phyloP scores from a whole-genome alignment of 345 rosid species.

The Citrus maxima region DNA sequence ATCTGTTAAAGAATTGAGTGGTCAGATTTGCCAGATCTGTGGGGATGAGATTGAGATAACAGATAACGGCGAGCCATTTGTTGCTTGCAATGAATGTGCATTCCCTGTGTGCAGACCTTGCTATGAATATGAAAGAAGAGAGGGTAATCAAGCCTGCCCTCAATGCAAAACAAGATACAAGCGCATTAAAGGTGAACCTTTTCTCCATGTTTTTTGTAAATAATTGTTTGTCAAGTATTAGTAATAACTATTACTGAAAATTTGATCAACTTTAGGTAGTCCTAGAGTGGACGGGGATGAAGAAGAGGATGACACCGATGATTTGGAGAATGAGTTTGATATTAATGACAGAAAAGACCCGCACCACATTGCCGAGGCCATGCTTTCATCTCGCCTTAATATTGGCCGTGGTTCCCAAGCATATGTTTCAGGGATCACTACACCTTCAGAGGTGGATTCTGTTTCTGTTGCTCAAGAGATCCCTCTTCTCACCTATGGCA shows the following conservation, averaged over 20 bases:
- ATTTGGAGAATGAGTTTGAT: conserved; percentile 60
- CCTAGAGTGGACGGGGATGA: conserved; percentile 70
- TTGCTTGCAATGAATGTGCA: conserved; percentile 97
- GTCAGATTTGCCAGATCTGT: conserved; percentile 89
- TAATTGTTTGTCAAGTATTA: neutral
- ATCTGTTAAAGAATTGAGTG: conserved; percentile 63
- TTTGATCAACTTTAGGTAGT: conserved; percentile 41
- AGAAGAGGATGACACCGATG: conserved; percentile 68
- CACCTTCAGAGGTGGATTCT: conserved; percentile 52
- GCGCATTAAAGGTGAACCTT: conserved; percentile 66
- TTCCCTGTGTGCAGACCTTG: conserved; percentile 93
- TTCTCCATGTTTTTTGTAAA: neutral
- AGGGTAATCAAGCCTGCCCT: conserved; percentile 92
- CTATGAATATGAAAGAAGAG: conserved; percentile 89
- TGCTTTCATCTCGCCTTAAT: conserved; percentile 51
- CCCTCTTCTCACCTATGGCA: conserved; percentile 67
- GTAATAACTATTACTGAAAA: neutral
- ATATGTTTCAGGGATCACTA: conserved; percentile 27
- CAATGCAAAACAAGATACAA: conserved; percentile 91
- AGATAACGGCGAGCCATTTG: conserved; percentile 75
- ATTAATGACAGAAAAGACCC: conserved; percentile 36
- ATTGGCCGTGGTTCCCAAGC: conserved; percentile 34
- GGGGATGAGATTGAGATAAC: conserved; percentile 79
- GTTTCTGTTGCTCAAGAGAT: conserved; percentile 48
- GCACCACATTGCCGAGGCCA: conserved; percentile 40